Percentiles rank a stretch among this genome's conserved stretches.
Evolutionary conservation across 306 rosid species (phyloP).

Genomic region (barrel medic (Medicago truncatula)): MtrunA17r5.0-ANR NC_053045.1:25057501-25058000

Average conservation of each 20-base stretch:
- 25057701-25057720: too few relatives aligned
- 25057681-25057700: too few relatives aligned
- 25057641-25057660: too few relatives aligned
- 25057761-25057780: neutral
- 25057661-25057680: too few relatives aligned
- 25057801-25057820: slow-evolving; percentile 34
- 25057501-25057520: too few relatives aligned
- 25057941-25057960: slow-evolving; percentile 99
- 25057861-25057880: neutral
- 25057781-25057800: neutral
- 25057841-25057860: neutral
- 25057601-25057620: too few relatives aligned
- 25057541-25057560: too few relatives aligned
- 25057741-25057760: neutral
- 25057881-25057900: slow-evolving; percentile 34
- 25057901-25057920: slow-evolving; percentile 39
- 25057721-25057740: too few relatives aligned
- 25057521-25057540: too few relatives aligned
- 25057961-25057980: slow-evolving; percentile 96
- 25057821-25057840: slow-evolving; percentile 24
- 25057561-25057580: too few relatives aligned
- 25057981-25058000: slow-evolving; percentile 64
- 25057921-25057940: slow-evolving; percentile 70
- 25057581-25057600: too few relatives aligned
- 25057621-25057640: too few relatives aligned